Base-by-base conservation (phyloP, 306 rosid genomes). In the Casuarina glauca region DNA sequence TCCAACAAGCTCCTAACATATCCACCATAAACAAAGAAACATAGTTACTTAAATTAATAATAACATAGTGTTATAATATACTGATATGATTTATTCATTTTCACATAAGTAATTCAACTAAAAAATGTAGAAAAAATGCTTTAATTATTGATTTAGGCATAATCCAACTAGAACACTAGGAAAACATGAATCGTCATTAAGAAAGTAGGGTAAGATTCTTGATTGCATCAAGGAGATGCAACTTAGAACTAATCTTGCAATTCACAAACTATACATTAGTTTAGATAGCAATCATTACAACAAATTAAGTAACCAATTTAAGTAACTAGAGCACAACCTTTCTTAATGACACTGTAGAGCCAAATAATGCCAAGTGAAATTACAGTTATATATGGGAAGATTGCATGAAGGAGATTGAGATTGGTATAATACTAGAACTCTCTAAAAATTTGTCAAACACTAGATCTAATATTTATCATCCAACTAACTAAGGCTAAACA, bases 1-100 rank as follows among this genome's bases (percentile, higher is more conserved):
- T 73, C 91, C 91, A 7, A 87, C 53, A 26, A 87, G 85, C 76
- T 80, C 82, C 89, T 87, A 83, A 54, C 52, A 72, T 42, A 72
- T 9, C 39, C 61, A 70, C 38, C 66, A 43, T 19, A 17, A 44
- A n/a, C 49, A 35, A 73, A 43, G 48, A 71, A n/a, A n/a, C n/a
- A n/a, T n/a, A n/a, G n/a, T n/a, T n/a, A n/a, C n/a, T n/a, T n/a
- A n/a, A n/a, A n/a, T n/a, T n/a, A n/a, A 12, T 2, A 26, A 3
- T 16, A 70, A 1, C 3, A 4, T 12, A 51, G 16, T 4, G n/a
- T 51, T 16, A 51, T 16, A 51, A 46, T 46, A 4, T 17, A 13
- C n/a, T 7, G n/a, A 51, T 0, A 26, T 15, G 15, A 51, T 51
- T 51, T 51, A 51, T 51, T 9, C 9, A 46, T 46, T 46, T 46